Evolutionary conservation across 2,329 filamentous ascomycete genomes (phyloP), one percentile per base, ranked within the genome.

Genomic region (Fusarium globosum): DNA sequence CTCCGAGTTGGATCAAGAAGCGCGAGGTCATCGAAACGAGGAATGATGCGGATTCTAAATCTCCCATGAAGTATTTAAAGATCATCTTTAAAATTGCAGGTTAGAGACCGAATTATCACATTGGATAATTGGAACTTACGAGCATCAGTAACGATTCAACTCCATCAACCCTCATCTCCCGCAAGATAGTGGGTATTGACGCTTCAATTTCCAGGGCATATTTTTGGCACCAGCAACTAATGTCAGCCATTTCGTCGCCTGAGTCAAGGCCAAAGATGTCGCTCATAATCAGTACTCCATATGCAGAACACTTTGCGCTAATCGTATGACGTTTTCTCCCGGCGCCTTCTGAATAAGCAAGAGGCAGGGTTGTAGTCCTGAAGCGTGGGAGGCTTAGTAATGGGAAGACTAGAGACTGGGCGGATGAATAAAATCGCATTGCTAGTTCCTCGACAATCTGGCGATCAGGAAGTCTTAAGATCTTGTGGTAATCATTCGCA

Each of bases 281-380:
- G 6, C 46, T 38, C 4, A 46, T n/a, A 0, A 68, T 6, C 5
- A 68, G n/a, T 4, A 67, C 18, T 4, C 45, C 65, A 4, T 23
- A 15, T 1, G 33, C 7, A 16, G 53, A 68, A 3, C 53, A 36
- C 11, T 21, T 53, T 0, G 62, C 53, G 46, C 65, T 67, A 0
- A 1, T 12, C 1, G 3, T 1, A 2, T 41, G 15, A 0, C 2
- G 12, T 6, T 26, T 6, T 2, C 16, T 12, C 6, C 6, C 14
- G 6, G 23, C 2, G 20, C 20, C 38, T 21, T 21, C 38, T 39
- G 20, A 21, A 39, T 39, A 39, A 48, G 26, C 3, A 12, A 67
- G 28, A 16, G 45, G 23, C 6, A 68, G 5, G 2, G 62, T 67
- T 1, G 1, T n/a, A 2, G 1, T 14, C 1, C 20, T 7, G 2